Evolutionary conservation across 1,139 yeast species (phyloP), one percentile per base, ranked within the genome.

Genomic region (Geotrichum europaeum): DNA sequence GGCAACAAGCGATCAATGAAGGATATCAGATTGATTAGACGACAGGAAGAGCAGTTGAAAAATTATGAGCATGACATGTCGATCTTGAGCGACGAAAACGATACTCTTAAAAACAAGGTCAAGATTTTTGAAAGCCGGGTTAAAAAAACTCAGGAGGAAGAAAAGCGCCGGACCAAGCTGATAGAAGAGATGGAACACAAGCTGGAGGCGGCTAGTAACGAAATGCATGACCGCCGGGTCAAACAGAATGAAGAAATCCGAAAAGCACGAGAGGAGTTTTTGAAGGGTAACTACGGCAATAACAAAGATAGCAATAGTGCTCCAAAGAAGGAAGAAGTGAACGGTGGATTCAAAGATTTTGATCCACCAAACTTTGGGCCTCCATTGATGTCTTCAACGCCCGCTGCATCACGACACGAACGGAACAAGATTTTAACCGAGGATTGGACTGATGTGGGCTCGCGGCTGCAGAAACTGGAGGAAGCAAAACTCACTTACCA

Each of bases 181-280:
- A 60, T 64, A 4, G 62, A 58, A 36, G 60, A 60, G 9, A 63
- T 65, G 22, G 67, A 65, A 54, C 57, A 57, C 12, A 59, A 64
- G 22, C 30, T 65, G 34, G 58, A 58, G 32, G 34, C 30, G 2
- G 59, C 63, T 1, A 52, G 60, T 18, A 55, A 58, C 24, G 57
- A 62, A 40, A 55, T 62, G 28, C 56, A 61, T 13, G 55, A 56
- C 10, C 51, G 59, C 7, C 54, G 63, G 10, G 49, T 47, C n/a
- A 54, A 57, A 22, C 58, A 63, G 24, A 51, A 58, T 5, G 60
- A 60, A 45, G 51, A 56, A 43, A 47, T 63, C 15, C 61, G 58
- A 24, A 53, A 56, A 30, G 62, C 61, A 34, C 56, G 57, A 34
- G 60, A 56, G 18, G 58, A 56, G 30, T 28, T 53, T 12, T 47